Base-by-base conservation (phyloP, 306 rosid species). In the Calophaca sinica region DNA sequence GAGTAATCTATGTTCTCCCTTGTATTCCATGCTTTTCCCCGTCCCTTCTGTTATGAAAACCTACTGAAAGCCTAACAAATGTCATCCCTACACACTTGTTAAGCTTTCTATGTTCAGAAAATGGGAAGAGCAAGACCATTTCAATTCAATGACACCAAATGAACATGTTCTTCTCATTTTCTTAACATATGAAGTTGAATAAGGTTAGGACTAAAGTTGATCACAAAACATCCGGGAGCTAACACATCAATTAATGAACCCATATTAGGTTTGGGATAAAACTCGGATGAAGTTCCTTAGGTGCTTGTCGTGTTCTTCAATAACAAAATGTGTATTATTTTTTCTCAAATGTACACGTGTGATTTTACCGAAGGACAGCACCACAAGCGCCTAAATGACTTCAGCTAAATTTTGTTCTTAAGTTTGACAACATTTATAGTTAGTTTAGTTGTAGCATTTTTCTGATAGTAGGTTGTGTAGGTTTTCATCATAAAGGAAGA, bases 91-190 rank as follows among this genome's bases (percentile, higher is more conserved):
- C 6, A 5, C 7, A 36, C 58, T 31, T 46, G 12, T 29, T 7
- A 9, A 28, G 12, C 29, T 3, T 38, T 9, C 10, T 48, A 44
- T 67, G 44, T 31, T 48, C 7, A 45, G 26, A 49, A 44, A n/a
- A 14, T 9, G 29, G 46, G 35, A 69, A 59, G 59, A 28, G 9
- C 5, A 26, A 3, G 5, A 15, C 60, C 39, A 50, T 14, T 13
- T 51, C 15, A 28, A 12, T 49, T 39, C 68, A 29, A 38, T 44
- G 73, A 66, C 73, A 41, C 2, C 50, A 65, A 66, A 38, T 38
- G 42, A 76, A 52, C 57, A 62, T n/a, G n/a, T n/a, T n/a, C n/a
- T n/a, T n/a, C n/a, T n/a, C n/a, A n/a, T n/a, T n/a, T n/a, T n/a
- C n/a, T n/a, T n/a, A n/a, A n/a, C n/a, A n/a, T n/a, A n/a, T n/a